phyloP scores from a whole-genome alignment of 1,284 basidiomycete genomes.

The Pyrrhoderma noxium region DNA sequence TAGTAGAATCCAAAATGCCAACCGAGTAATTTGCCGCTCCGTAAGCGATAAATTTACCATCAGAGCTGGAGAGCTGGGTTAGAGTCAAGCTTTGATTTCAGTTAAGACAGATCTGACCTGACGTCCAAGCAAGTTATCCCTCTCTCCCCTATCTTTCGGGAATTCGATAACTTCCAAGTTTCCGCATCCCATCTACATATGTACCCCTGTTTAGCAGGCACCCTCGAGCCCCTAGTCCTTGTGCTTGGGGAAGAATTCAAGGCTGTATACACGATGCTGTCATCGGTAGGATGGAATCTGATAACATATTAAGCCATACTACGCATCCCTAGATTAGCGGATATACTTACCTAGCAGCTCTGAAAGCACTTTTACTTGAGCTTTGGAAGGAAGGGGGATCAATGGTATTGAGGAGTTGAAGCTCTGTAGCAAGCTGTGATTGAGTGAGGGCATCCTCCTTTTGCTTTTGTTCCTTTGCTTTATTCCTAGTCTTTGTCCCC shows the following conservation, averaged over 20 bases:
- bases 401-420: slow-evolving; percentile 45
- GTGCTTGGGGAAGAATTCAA: slow-evolving; percentile 62
- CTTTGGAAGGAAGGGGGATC: slow-evolving; percentile 47
- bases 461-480: slow-evolving; percentile 39
- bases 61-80: slow-evolving; percentile 45
- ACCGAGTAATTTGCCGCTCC: slow-evolving; percentile 86
- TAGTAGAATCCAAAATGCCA: slow-evolving; percentile 77
- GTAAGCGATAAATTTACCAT: slow-evolving; percentile 79
- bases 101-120: slow-evolving; percentile 44
- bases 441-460: slow-evolving; percentile 24
- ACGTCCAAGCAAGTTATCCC: slow-evolving; percentile 83
- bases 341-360: slow-evolving; percentile 55
- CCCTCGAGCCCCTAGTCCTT: slow-evolving; percentile 41
- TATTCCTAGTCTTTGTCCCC: slow-evolving; percentile 24
- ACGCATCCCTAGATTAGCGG: background rate
- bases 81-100: too few species aligned
- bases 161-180: slow-evolving; percentile 47
- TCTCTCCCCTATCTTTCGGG: slow-evolving; percentile 63
- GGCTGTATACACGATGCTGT: slow-evolving; percentile 59
- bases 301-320: background rate
- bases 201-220: slow-evolving; percentile 49
- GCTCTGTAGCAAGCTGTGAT: slow-evolving; percentile 21
- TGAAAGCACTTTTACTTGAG: slow-evolving; percentile 53
- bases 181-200: slow-evolving; percentile 59
- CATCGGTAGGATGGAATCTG: slow-evolving; percentile 55